Evolutionary conservation across 345 rosid species (phyloP), one percentile per base, ranked within the genome.

Genomic region (Excoecaria cochinchinensis): DNA sequence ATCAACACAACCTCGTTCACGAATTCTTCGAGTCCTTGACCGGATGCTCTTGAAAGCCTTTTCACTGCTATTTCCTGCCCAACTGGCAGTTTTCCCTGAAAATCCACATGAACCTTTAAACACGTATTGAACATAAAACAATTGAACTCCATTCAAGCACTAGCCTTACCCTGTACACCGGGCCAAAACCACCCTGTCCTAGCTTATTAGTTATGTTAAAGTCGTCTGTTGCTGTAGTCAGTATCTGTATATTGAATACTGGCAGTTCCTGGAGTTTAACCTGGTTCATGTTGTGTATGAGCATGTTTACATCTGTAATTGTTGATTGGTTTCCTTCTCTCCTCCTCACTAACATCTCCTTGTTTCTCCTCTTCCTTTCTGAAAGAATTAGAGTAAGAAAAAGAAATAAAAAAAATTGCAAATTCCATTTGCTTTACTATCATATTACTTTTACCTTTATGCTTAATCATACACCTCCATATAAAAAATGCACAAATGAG

Each of bases 181-280:
- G 82, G 48, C 86, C 88, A n/a, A 85, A 85, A 22, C 88, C 84
- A 6, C 86, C 88, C 73, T 81, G 67, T 21, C 88, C 88, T 0
- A 81, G 79, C 64, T 81, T 75, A 51, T 73, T 79, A 17, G 51
- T 22, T 8, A 36, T 8, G 6, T 72, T 36, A 50, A 86, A 86
- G 66, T 75, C 60, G 68, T 73, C 66, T 12, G 86, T 80, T 67
- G 83, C 82, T 55, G 25, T 63, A 48, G 76, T 73, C 22, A 81
- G n/a, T 59, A 56, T 57, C 67, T 71, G 47, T 46, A 85, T 71
- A 47, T 22, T 78, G 64, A 82, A 69, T 12, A 78, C 16, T 36
- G 77, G 79, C 10, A 78, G 19, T 9, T 84, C 87, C 31, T 56
- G 75, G 22, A 84, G 70, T 48, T 70, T 70, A 52, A 66, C 63